Conservation (phyloP, 2,329 filamentous ascomycete species). For the Microdochium paspali region DNA sequence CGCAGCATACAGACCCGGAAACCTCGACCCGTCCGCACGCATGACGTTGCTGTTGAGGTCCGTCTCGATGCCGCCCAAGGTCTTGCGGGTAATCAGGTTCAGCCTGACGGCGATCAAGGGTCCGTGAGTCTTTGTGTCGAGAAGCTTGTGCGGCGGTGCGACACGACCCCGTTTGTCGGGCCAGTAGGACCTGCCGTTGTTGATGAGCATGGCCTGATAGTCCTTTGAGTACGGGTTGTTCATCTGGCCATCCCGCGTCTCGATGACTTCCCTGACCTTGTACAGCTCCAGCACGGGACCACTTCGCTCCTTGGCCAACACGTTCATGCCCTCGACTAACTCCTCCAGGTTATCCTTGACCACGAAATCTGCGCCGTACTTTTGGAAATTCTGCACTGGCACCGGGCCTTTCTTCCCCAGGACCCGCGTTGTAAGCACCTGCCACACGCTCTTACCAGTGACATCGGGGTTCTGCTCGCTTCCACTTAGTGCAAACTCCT, state of each 20-base stretch:
- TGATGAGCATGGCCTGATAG: slow-evolving; percentile 51
- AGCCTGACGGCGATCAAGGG: slow-evolving; percentile 51
- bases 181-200: slow-evolving; percentile 46
- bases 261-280: slow-evolving; percentile 34
- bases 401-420: slow-evolving; percentile 42
- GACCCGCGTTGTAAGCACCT: slow-evolving; percentile 37
- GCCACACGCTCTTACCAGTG: slow-evolving; percentile 45
- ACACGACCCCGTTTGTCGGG: slow-evolving; percentile 41
- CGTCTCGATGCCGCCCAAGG: slow-evolving; percentile 50
- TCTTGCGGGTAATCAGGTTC: slow-evolving; percentile 53
- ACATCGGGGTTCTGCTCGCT: slow-evolving; percentile 56
- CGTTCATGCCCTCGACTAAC: slow-evolving; percentile 50
- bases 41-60: slow-evolving; percentile 47
- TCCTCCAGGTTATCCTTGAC: slow-evolving; percentile 45
- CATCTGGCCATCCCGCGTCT: slow-evolving; percentile 45
- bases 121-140: slow-evolving; percentile 40
- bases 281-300: slow-evolving; percentile 38
- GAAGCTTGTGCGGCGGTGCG: slow-evolving; percentile 41
- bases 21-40: slow-evolving; percentile 33
- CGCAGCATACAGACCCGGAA: slow-evolving; percentile 48
- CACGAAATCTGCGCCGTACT: slow-evolving; percentile 50
- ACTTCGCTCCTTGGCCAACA: slow-evolving; percentile 32
- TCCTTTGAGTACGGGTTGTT: slow-evolving; percentile 49
- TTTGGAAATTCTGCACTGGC: slow-evolving; percentile 48
- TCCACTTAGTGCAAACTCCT: slow-evolving; percentile 52